Conservation (phyloP, 164 flowering plant genomes). For the Chimonanthus praecox region DNA sequence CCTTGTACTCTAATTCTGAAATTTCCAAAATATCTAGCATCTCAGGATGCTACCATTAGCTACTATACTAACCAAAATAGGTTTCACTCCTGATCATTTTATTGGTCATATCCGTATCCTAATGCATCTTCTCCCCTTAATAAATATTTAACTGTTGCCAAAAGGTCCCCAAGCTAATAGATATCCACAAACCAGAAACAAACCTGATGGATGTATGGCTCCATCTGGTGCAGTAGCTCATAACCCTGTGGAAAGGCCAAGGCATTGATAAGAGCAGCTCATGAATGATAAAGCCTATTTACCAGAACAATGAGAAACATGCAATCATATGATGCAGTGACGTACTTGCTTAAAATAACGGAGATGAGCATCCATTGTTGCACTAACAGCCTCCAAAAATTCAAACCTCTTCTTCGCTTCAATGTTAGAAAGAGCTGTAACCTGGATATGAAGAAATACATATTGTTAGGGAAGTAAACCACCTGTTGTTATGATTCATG, state of each 20-base stretch:
- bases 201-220: slow-evolving; percentile 96
- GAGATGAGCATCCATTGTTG: slow-evolving; percentile 97
- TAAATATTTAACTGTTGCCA: neutral
- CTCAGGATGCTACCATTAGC: too few species aligned
- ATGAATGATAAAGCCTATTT: neutral
- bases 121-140: neutral
- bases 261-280: slow-evolving; percentile 4
- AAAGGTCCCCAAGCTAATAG: neutral
- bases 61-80: too few species aligned
- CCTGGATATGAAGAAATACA: slow-evolving; percentile 31
- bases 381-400: slow-evolving; percentile 95
- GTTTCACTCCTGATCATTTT: too few species aligned
- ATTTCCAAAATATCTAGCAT: too few species aligned
- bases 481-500: neutral
- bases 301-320: neutral
- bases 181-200: slow-evolving; percentile 5
- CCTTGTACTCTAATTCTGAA: too few species aligned
- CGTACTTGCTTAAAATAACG: slow-evolving; percentile 90
- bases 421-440: slow-evolving; percentile 79
- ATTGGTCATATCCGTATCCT: neutral
- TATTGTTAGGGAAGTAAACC: neutral
- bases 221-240: slow-evolving; percentile 97
- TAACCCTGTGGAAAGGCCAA: slow-evolving; percentile 58
- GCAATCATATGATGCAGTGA: slow-evolving; percentile 1
- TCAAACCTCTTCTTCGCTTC: slow-evolving; percentile 97